A percentile compares a stretch with the other conserved stretches of the same genome.
These are phyloP conservation scores for Borealophlyctis nickersoniae DNA, from an alignment of 192 early-diverging fungal genomes.

Conservation along the genomic window DNA sequence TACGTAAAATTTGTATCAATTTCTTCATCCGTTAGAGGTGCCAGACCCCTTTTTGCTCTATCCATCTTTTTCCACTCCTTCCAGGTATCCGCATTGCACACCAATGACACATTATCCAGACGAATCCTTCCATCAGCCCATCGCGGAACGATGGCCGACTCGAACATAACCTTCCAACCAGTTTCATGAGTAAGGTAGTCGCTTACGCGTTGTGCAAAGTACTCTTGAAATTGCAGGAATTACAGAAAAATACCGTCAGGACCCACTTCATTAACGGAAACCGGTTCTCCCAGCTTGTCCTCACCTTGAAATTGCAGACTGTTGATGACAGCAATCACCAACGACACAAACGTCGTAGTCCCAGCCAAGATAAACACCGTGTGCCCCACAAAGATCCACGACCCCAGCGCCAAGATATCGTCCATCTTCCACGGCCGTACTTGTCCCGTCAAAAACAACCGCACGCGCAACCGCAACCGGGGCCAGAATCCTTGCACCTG, in stretches of 20 bases:
- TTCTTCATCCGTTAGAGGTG: constrained; percentile 22
- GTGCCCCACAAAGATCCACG: constrained; percentile 85
- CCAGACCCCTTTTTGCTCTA: constrained; percentile 11
- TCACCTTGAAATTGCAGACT: constrained; percentile 76
- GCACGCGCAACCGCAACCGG: constrained; percentile 33
- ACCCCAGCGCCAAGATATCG: constrained; percentile 83
- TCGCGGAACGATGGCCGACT: constrained; percentile 85
- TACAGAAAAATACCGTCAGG: background rate
- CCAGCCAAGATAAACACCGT: constrained; percentile 80
- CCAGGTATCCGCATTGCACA: constrained; percentile 46
- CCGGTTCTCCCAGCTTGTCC: background rate
- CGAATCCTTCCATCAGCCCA: constrained; percentile 88
- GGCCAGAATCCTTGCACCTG: constrained; percentile 31
- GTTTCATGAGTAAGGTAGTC: constrained; percentile 76
- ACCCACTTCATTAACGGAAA: constrained; percentile 8
- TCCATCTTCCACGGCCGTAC: constrained; percentile 53
- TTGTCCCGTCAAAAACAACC: constrained; percentile 45
- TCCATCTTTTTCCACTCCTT: constrained; percentile 23
- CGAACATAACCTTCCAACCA: constrained; percentile 81
- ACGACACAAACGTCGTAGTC: constrained; percentile 84
- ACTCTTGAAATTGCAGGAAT: constrained; percentile 50
- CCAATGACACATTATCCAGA: constrained; percentile 74
- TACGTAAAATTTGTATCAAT: constrained; percentile 80
- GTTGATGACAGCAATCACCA: constrained; percentile 76
- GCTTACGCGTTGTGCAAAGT: constrained; percentile 72